Base-by-base conservation (phyloP, 805 yeast species). In the Sugiyamaella lignohabitans region DNA sequence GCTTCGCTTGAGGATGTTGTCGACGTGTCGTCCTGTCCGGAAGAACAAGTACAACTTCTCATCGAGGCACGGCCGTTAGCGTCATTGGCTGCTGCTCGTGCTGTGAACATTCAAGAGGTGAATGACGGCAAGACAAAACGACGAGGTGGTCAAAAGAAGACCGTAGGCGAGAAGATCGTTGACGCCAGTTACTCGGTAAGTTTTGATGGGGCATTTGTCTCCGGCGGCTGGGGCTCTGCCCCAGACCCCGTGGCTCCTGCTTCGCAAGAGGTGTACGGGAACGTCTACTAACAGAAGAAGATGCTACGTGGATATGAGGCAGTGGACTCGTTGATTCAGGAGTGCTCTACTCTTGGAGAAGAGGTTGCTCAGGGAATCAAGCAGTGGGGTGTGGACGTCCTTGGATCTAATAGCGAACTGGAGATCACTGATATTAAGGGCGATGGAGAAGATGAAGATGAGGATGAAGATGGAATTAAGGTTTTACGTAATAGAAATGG, bases 291-390 rank as follows among this genome's bases (percentile, higher is more conserved):
- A n/a, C n/a, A n/a, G n/a, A n/a, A n/a, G 18, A 69, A 74, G 52
- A 82, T 87, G 14, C 71, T 93, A 52, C 78, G 80, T 57, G 98
- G 98, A 3, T 93, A 93, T 62, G 82, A 81, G 51, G 98, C 98
- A 0, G 95, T 93, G 38, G 98, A 91, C 57, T 83, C 94, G n/a
- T 70, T 93, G 54, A 87, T 93, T 51, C 79, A 79, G 49, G 77
- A 80, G 54, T 93, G 99, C 68, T 79, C 88, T 6, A 75, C 77
- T 16, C 82, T 84, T 54, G 95, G 97, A 47, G 70, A 73, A 14
- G 63, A 71, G 5, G 87, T 93, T 48, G 73, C 87, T 3, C 63
- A 67, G 10, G 93, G 86, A 52, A 86, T 93, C 67, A 71, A 70
- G 42, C 73, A 76, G 50, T 91, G 98, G 98, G 97, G 97, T 29